phyloP scores from a whole-genome alignment of 2,329 filamentous ascomycete genomes.

The Calonectria hongkongensis region DNA sequence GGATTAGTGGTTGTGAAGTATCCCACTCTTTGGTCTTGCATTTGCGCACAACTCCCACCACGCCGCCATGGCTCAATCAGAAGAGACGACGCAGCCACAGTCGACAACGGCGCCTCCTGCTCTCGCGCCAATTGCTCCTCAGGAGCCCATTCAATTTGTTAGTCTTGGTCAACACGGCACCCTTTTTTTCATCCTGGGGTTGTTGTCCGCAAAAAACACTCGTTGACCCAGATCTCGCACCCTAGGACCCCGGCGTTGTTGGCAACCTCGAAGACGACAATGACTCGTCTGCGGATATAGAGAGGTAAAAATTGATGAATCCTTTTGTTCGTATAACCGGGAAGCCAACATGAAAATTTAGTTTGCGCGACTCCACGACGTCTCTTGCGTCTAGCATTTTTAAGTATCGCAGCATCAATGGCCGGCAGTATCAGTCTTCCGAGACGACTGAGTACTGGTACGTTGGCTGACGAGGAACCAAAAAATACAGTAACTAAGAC shows the following conservation, averaged over 20 bases:
- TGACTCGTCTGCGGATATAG: conserved; percentile 22
- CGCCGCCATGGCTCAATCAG: neutral
- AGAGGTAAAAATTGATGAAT: conserved; percentile 24
- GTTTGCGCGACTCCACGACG: conserved; percentile 39
- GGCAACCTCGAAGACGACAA: conserved; percentile 35
- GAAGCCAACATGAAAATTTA: conserved; percentile 3
- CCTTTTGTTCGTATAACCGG: no score
- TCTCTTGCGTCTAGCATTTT: conserved; percentile 49
- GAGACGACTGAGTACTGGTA: conserved; percentile 55
- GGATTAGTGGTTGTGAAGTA: neutral
- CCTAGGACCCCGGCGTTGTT: conserved; percentile 43
- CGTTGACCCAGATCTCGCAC: neutral
- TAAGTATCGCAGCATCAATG: conserved; percentile 55
- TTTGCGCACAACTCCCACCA: no score
- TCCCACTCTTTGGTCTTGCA: neutral
- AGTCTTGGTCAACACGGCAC: neutral
- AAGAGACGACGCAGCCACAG: neutral
- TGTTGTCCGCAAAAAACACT: neutral
- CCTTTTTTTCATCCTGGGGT: no score
- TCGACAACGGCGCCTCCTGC: neutral
- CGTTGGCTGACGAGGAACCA: neutral
- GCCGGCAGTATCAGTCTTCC: conserved; percentile 52
- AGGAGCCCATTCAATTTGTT: neutral
- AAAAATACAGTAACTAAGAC: neutral
- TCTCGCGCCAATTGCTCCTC: neutral